These are phyloP conservation scores for Codiaeum variegatum DNA, from an alignment of 441 rosid genomes.

Conservation along the genomic window DNA sequence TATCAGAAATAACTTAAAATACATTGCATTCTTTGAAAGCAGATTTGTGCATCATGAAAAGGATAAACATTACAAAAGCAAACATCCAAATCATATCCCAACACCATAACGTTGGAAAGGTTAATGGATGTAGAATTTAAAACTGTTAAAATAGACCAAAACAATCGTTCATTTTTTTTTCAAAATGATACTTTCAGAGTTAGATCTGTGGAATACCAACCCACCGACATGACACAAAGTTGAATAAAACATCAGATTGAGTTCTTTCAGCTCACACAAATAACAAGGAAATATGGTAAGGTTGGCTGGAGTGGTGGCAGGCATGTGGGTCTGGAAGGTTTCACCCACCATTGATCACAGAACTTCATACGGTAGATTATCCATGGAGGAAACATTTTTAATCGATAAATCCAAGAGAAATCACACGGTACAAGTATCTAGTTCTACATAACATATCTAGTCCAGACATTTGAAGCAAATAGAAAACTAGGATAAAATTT, in stretches of 20 bases:
- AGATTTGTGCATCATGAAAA: neutral
- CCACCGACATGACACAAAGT: neutral
- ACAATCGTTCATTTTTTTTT: neutral
- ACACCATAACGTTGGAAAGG: neutral
- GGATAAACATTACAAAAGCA: neutral
- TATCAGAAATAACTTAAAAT: neutral
- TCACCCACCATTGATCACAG: neutral
- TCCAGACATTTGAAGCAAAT: neutral
- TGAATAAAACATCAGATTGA: neutral
- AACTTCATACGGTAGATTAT: neutral
- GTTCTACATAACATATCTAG: neutral
- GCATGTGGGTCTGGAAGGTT: neutral
- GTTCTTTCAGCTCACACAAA: neutral
- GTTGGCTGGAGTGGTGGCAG: neutral
- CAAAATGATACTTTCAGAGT: neutral
- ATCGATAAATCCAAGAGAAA: neutral
- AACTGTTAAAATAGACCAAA: neutral
- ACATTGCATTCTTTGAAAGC: neutral
- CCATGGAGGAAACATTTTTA: neutral
- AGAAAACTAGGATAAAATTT: neutral
- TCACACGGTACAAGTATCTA: neutral
- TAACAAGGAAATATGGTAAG: neutral
- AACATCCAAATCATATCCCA: neutral
- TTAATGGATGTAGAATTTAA: neutral
- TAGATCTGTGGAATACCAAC: neutral